These are phyloP conservation scores for Conticribra guillardii DNA, from an alignment of 108 stramenopile species.

Conservation along the genomic window DNA sequence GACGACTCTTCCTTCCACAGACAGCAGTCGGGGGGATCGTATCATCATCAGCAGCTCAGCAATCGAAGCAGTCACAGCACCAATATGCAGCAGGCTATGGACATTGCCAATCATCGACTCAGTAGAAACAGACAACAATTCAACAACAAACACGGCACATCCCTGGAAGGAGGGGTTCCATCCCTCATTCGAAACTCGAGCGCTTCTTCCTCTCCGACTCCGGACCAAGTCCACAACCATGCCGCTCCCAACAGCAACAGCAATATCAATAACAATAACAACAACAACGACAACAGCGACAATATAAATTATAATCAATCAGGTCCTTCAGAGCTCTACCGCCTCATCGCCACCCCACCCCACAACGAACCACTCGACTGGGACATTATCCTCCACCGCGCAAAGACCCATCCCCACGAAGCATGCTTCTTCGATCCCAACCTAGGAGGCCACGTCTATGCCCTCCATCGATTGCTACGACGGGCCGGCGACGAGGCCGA, in stretches of 20 bases:
- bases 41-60: no score
- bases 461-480: conserved; percentile 32
- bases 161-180: no score
- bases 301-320: neutral
- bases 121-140: no score
- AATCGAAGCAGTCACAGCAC: no score
- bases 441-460: conserved; percentile 44
- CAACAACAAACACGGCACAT: no score
- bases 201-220: neutral
- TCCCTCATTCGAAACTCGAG: no score
- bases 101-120: no score
- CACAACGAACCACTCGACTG: conserved; percentile 15
- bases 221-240: neutral
- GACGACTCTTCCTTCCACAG: no score
- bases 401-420: conserved; percentile 30
- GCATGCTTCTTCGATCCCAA: conserved; percentile 41
- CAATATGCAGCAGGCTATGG: no score
- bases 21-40: no score
- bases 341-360: conserved; percentile 31
- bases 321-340: conserved; percentile 37
- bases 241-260: neutral
- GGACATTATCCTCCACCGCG: conserved; percentile 25
- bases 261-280: neutral
- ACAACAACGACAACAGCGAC: neutral
- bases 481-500: conserved; percentile 6